phyloP scores from a whole-genome alignment of 805 yeast species.

The Priceomyces castillae region DNA sequence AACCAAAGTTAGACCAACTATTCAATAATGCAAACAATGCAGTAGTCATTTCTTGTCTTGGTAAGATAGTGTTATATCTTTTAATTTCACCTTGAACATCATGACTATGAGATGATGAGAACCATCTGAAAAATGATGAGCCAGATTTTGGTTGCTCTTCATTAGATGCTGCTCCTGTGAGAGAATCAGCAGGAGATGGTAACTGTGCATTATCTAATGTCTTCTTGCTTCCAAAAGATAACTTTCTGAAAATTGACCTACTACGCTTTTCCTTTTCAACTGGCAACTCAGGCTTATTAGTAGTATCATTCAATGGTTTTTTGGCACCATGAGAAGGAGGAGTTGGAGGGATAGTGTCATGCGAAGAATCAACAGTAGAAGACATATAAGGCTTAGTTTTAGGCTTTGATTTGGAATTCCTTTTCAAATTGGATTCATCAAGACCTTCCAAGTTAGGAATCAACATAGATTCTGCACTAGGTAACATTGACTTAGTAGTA shows the following conservation, averaged over 20 bases:
- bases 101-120: slow-evolving; percentile 27
- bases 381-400: background rate
- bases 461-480: slow-evolving; percentile 36
- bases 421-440: slow-evolving; percentile 8
- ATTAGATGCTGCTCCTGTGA: slow-evolving; percentile 18
- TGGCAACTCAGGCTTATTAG: slow-evolving; percentile 21
- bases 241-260: slow-evolving; percentile 46
- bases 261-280: slow-evolving; percentile 24
- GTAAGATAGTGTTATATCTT: slow-evolving; percentile 38
- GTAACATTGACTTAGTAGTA: slow-evolving; percentile 25
- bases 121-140: slow-evolving; percentile 39
- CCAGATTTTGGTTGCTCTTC: slow-evolving; percentile 22
- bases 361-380: background rate
- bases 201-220: slow-evolving; percentile 28
- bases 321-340: slow-evolving; percentile 14
- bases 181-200: slow-evolving; percentile 36
- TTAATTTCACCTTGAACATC: slow-evolving; percentile 27
- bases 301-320: slow-evolving; percentile 36
- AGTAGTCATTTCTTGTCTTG: slow-evolving; percentile 56
- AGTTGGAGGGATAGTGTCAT: slow-evolving; percentile 17
- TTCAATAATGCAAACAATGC: slow-evolving; percentile 60
- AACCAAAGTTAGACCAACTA: slow-evolving; percentile 72
- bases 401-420: slow-evolving; percentile 18
- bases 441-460: slow-evolving; percentile 23
- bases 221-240: slow-evolving; percentile 50